Conservation (phyloP, 345 rosid species). For the Physaria fendleri region DNA sequence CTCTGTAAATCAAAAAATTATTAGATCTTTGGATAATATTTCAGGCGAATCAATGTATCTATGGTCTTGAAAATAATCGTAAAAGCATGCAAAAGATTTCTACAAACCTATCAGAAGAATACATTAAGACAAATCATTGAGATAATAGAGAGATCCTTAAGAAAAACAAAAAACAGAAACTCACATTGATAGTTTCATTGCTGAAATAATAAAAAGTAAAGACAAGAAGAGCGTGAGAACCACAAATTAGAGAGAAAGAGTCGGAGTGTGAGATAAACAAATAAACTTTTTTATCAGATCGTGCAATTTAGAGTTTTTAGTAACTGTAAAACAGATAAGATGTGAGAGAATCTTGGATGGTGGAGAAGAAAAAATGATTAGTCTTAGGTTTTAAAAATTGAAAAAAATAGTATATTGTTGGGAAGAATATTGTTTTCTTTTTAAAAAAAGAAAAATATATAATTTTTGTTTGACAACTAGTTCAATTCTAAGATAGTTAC, state of each 20-base stretch:
- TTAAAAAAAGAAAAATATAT: background rate
- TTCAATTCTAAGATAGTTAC: conserved; percentile 18
- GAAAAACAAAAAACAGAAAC: background rate
- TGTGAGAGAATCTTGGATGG: conserved; percentile 20
- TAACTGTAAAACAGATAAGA: conserved; percentile 23
- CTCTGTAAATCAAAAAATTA: background rate
- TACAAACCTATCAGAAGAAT: background rate
- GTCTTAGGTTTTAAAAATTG: conserved; percentile 7
- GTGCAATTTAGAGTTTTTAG: conserved; percentile 14
- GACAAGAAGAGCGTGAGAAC: conserved; percentile 13
- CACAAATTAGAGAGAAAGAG: conserved; percentile 22
- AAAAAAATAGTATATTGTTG: conserved; percentile 15
- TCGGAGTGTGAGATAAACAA: background rate
- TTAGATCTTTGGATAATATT: background rate
- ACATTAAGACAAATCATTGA: background rate
- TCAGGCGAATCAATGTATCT: background rate
- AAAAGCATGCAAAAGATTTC: conserved; percentile 3
- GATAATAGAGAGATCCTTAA: background rate
- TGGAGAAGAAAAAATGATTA: conserved; percentile 12
- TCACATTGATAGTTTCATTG: conserved; percentile 15
- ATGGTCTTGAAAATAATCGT: background rate
- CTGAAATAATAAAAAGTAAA: conserved; percentile 7
- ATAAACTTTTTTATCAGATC: background rate
- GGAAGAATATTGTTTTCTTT: background rate
- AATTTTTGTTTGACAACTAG: conserved; percentile 9